These are phyloP conservation scores for Sphagnurus paluster DNA, from an alignment of 1,284 basidiomycete genomes.

Conservation along the genomic window DNA sequence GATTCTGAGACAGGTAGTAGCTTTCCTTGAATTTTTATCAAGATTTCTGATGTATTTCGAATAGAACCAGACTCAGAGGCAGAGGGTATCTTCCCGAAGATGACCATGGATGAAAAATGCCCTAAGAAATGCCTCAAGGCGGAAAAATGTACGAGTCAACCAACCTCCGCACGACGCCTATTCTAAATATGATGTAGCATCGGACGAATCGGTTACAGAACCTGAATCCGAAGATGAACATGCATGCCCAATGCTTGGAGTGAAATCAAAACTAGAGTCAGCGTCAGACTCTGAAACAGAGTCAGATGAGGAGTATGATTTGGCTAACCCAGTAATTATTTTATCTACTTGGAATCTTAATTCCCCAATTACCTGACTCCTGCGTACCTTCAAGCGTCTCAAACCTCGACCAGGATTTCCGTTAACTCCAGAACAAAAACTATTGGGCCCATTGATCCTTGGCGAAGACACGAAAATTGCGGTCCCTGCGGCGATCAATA, in stretches of 20 bases:
- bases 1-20: constrained; percentile 31
- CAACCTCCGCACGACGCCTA: not conserved
- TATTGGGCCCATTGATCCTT: constrained; percentile 45
- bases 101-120: not conserved
- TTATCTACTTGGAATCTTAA: not conserved
- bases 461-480: constrained; percentile 45
- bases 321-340: constrained; percentile 19
- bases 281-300: constrained; percentile 29
- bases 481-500: constrained; percentile 76
- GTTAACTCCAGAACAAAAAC: constrained; percentile 42
- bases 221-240: constrained; percentile 36
- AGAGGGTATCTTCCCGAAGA: constrained; percentile 14
- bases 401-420: constrained; percentile 55
- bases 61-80: constrained; percentile 27
- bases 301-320: constrained; percentile 43
- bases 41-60: not conserved
- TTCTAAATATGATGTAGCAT: constrained; percentile 4
- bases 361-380: not conserved
- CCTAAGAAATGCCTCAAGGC: constrained; percentile 7
- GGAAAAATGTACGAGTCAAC: constrained; percentile 13
- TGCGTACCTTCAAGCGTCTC: constrained; percentile 29
- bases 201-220: constrained; percentile 42
- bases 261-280: constrained; percentile 1
- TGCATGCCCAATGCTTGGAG: not conserved
- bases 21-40: not conserved